Percentiles rank a stretch among this genome's conserved stretches.
These are phyloP conservation scores for Sugiyamaella americana DNA, from an alignment of 805 yeast species.

Conservation along the genomic window DNA sequence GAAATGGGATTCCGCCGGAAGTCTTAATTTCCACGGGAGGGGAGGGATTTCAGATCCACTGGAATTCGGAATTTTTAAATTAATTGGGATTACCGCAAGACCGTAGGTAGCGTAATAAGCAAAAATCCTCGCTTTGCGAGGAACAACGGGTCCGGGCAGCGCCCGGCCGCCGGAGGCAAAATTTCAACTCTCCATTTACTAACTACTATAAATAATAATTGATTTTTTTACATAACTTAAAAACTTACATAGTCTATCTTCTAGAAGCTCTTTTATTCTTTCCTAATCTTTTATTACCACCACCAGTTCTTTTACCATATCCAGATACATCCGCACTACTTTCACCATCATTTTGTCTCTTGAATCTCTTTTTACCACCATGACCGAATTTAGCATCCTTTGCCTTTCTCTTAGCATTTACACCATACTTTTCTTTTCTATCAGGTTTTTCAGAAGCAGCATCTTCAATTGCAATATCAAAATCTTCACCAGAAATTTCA, in stretches of 20 bases:
- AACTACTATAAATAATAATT: too few relatives aligned
- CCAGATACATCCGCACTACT: slow-evolving; percentile 63
- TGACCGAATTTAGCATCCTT: slow-evolving; percentile 68
- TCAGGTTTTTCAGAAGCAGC: slow-evolving; percentile 60
- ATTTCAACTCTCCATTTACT: too few relatives aligned
- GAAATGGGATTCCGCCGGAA: too few relatives aligned
- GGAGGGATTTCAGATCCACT: too few relatives aligned
- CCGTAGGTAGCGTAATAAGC: too few relatives aligned
- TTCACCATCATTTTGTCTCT: slow-evolving; percentile 64
- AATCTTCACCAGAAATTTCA: slow-evolving; percentile 67
- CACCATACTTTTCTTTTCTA: slow-evolving; percentile 27
- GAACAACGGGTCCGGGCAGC: too few relatives aligned
- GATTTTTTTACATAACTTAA: background rate
- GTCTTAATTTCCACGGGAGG: too few relatives aligned
- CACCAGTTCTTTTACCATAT: slow-evolving; percentile 40
- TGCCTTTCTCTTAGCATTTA: slow-evolving; percentile 60
- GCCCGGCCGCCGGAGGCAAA: too few relatives aligned
- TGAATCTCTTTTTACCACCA: slow-evolving; percentile 74
- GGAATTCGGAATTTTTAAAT: too few relatives aligned
- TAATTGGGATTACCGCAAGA: too few relatives aligned
- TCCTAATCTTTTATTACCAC: slow-evolving; percentile 19
- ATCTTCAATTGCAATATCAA: slow-evolving; percentile 90
- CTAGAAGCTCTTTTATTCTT: slow-evolving; percentile 19
- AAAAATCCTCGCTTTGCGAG: too few relatives aligned
- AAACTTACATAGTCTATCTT: slow-evolving; percentile 3